A percentile compares a stretch with the other conserved stretches of the same genome.
These are phyloP conservation scores for Colletotrichum acutatum DNA, from an alignment of 2,329 filamentous ascomycete genomes.

Conservation along the genomic window DNA sequence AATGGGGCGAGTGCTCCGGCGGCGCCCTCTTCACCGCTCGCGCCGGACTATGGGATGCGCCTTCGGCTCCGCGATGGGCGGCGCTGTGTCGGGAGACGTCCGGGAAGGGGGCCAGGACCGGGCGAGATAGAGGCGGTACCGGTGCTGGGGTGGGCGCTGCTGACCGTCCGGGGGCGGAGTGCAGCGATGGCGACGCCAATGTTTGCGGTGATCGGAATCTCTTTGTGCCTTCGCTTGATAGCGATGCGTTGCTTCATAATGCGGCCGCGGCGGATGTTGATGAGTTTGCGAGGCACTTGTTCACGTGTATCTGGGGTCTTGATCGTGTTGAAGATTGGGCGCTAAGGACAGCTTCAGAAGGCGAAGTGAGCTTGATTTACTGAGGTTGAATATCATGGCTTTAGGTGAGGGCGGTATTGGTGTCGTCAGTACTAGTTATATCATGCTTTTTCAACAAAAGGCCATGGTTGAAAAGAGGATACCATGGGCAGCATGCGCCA, in stretches of 20 bases:
- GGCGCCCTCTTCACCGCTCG: constrained; percentile 40
- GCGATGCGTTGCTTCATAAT: neutral
- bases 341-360: constrained; percentile 7
- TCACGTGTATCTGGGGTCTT: constrained; percentile 22
- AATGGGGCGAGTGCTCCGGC: constrained; percentile 36
- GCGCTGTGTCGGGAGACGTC: constrained; percentile 8
- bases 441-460: neutral
- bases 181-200: neutral
- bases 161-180: neutral
- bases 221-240: constrained; percentile 10
- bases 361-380: constrained; percentile 12
- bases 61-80: constrained; percentile 40
- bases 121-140: neutral
- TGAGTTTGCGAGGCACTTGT: constrained; percentile 29
- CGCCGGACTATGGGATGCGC: constrained; percentile 43
- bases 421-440: too few species aligned
- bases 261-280: constrained; percentile 29
- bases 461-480: neutral
- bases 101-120: neutral
- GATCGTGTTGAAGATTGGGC: constrained; percentile 32
- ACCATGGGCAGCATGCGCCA: neutral
- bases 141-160: too few species aligned
- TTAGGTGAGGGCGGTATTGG: neutral
- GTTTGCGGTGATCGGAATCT: neutral
- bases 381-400: neutral